Base-by-base conservation (phyloP, 768 basidiomycete species). In the Multifurca ochricompacta region DNA sequence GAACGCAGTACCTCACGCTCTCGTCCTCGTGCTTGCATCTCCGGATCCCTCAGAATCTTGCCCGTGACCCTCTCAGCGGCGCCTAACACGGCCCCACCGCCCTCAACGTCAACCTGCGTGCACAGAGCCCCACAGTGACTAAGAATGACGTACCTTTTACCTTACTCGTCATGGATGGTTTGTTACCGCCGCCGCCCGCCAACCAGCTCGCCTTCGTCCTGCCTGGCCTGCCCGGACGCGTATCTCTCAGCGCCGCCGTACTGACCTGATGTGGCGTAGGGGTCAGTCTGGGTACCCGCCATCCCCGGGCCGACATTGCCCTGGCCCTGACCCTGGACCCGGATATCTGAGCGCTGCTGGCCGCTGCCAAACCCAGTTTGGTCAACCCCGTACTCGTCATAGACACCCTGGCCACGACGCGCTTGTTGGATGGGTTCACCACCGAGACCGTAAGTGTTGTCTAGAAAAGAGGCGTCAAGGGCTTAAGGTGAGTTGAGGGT, bases 1-100 rank as follows among this genome's bases (percentile, higher is more conserved):
- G 30, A 41, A 39, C 21, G 6, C 28, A 23, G 32, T 39, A 61
- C 60, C 58, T 61, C 16, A 25, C 60, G 60, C 28, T 61, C 51
- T 13, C 36, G 49, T 10, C 58, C 60, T 16, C 53, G 46, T 46
- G 46, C 39, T 42, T 46, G 34, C 50, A 5, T 54, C 3, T 34
- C 53, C 43, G 48, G 34, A 32, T 59, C 50, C 13, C 60, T 42
- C 3, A n/a, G 40, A n/a, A 51, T 21, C n/a, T 59, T 61, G 3
- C 60, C 58, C 1, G 34, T 19, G 27, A 61, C 11, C 48, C 32
- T 55, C 47, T 61, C 60, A 9, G 54, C 51, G 3, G 53, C 45
- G 30, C 60, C 60, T 61, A 27, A 30, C n/a, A n/a, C n/a, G 6
- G 21, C 27, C 47, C 47, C 53, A 49, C 28, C 30, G 4, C 36